Base-by-base conservation (phyloP, 371 early-diverging fungal genomes). In the Mortierella sp. region DNA sequence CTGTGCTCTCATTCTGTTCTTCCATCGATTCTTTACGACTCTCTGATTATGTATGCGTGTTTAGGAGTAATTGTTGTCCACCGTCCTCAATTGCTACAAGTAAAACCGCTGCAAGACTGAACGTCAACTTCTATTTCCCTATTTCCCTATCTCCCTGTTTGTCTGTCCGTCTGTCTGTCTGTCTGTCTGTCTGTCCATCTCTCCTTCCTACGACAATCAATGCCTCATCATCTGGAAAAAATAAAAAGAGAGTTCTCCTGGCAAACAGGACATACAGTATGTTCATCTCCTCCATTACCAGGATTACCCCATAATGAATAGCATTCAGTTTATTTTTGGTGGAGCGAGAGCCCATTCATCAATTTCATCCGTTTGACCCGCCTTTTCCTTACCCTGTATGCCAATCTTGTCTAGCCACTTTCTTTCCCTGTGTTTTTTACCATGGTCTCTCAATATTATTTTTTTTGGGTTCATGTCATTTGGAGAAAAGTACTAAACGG, bases 1-100 rank as follows among this genome's bases (percentile, higher is more conserved):
- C 12, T 16, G 48, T 16, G 74, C 74, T 74, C 54, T 55, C 60
- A 56, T 74, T 55, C 44, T 10, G 24, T 18, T 18, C 38, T 72
- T 54, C 54, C n/a, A 29, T 72, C 38, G 6, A 14, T 54, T 72
- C 54, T 51, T 49, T 49, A 38, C 18, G 12, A 48, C 27, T n/a
- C 27, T 49, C 29, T 46, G 29, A 24, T n/a, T 24, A n/a, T 55
- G n/a, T 55, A 51, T 55, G 56, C 56, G 56, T 55, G 56, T 55
- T 55, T n/a, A 55, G n/a, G 10, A n/a, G 56, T 55, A 55, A 55
- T 24, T 41, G 41, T 41, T 41, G 41, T 41, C 41, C 4, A 21
- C 51, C 51, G 51, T 51, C 51, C 51, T 51, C 51, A 51, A 51
- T 51, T 51, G 21, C 49, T 49, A 18, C 18, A 49, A 16, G 18